These are phyloP conservation scores for Coemansia sp. DNA, from an alignment of 192 early-diverging fungal genomes.

Conservation along the genomic window DNA sequence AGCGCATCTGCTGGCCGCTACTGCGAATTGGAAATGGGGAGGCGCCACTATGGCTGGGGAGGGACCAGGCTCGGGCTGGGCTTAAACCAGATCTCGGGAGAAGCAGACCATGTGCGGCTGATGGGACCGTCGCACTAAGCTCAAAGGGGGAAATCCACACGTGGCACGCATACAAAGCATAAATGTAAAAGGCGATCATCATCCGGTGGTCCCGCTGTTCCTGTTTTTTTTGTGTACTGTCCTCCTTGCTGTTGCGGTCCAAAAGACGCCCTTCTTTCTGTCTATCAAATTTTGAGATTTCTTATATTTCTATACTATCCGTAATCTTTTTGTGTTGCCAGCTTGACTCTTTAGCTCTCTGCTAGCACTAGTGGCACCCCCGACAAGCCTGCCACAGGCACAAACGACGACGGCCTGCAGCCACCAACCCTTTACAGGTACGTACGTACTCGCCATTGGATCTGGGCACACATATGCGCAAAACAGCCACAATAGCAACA, in stretches of 20 bases:
- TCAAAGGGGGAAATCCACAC: slow-evolving; percentile 6
- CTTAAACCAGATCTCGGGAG: slow-evolving; percentile 1
- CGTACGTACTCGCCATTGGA: not conserved
- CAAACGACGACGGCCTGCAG: not conserved
- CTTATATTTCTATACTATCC: not conserved
- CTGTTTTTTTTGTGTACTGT: slow-evolving; percentile 8
- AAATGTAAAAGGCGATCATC: not conserved
- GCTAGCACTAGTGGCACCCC: not conserved
- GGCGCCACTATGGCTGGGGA: not conserved
- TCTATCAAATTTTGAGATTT: not conserved
- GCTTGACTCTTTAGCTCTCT: not conserved
- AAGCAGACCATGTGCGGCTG: slow-evolving; percentile 2
- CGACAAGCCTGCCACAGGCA: not conserved
- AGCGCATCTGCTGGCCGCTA: not conserved
- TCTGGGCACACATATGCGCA: not conserved
- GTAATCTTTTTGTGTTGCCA: not conserved
- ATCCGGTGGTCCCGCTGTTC: not conserved
- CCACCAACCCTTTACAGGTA: not conserved
- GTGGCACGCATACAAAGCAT: not conserved
- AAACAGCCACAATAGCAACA: not conserved
- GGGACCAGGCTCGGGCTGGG: slow-evolving; percentile 2
- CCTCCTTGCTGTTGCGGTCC: not conserved
- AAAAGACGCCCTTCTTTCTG: not conserved
- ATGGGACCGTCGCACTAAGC: not conserved
- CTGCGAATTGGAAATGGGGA: not conserved